phyloP scores from a whole-genome alignment of 305 asterid species.

The Solanum hybrid region DNA sequence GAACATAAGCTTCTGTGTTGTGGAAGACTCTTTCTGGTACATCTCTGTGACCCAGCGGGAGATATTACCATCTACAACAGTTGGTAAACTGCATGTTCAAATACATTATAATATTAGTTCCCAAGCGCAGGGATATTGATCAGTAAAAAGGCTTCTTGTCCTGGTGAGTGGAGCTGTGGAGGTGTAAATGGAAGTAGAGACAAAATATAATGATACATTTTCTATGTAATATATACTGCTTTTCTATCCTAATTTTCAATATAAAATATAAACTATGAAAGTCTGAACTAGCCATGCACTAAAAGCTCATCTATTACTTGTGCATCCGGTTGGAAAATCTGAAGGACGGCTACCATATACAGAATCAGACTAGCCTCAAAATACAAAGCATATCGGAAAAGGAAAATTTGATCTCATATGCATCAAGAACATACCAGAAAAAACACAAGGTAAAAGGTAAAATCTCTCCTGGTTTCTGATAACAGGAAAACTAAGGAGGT shows the following conservation, averaged over 20 bases:
- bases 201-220: no score
- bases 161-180: no score
- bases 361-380: neutral
- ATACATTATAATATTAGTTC: neutral
- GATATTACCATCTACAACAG: conserved; percentile 40
- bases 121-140: no score
- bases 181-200: no score
- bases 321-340: neutral
- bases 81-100: conserved; percentile 47
- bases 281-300: neutral
- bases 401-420: neutral
- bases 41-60: conserved; percentile 62
- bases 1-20: conserved; percentile 47
- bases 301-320: neutral
- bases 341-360: neutral
- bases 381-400: neutral
- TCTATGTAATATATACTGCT: no score
- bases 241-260: no score
- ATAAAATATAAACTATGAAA: neutral
- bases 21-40: conserved; percentile 46
- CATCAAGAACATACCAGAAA: neutral
- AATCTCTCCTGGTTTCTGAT: neutral
- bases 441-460: neutral
- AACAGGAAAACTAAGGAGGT: neutral
- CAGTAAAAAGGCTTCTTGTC: no score